phyloP scores from a whole-genome alignment of 192 early-diverging fungal species.

The Lobulomyces angularis region DNA sequence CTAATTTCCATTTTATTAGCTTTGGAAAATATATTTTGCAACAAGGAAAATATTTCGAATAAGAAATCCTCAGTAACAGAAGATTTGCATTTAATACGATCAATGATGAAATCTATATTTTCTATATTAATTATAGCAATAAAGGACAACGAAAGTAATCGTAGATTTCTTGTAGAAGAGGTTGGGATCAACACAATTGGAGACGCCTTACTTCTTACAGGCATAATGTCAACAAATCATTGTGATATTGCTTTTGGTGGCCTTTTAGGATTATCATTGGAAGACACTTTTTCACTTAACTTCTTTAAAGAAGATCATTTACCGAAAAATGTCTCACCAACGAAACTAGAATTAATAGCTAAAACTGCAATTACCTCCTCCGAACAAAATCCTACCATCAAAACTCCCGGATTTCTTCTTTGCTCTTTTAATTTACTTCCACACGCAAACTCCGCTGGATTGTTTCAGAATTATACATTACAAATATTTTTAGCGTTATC shows the following conservation, averaged over 20 bases:
- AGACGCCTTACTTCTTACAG: slow-evolving; percentile 42
- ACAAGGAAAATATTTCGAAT: slow-evolving; percentile 16
- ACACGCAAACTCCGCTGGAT: no score
- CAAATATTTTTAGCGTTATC: not conserved
- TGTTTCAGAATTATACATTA: no score
- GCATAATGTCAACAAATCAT: slow-evolving; percentile 24
- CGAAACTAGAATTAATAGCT: slow-evolving; percentile 3
- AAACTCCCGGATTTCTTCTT: slow-evolving; percentile 1
- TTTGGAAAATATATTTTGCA: slow-evolving; percentile 20
- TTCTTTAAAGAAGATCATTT: slow-evolving; percentile 1
- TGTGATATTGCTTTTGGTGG: slow-evolving; percentile 39
- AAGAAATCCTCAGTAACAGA: slow-evolving; percentile 4
- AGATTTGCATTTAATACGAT: slow-evolving; percentile 1
- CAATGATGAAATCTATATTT: slow-evolving; percentile 27
- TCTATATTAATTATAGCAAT: slow-evolving; percentile 39
- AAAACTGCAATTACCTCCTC: slow-evolving; percentile 4
- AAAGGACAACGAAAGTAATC: slow-evolving; percentile 31
- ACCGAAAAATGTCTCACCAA: not conserved
- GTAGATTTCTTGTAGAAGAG: slow-evolving; percentile 30
- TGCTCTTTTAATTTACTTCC: no score
- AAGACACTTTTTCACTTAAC: slow-evolving; percentile 14
- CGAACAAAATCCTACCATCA: not conserved
- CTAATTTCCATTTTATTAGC: slow-evolving; percentile 43
- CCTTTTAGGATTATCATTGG: slow-evolving; percentile 40
- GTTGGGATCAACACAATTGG: slow-evolving; percentile 43